Evolutionary conservation across 257 asterid species (phyloP), one percentile per base, ranked within the genome.

Genomic region (Nicotiana obtusifolia): DNA sequence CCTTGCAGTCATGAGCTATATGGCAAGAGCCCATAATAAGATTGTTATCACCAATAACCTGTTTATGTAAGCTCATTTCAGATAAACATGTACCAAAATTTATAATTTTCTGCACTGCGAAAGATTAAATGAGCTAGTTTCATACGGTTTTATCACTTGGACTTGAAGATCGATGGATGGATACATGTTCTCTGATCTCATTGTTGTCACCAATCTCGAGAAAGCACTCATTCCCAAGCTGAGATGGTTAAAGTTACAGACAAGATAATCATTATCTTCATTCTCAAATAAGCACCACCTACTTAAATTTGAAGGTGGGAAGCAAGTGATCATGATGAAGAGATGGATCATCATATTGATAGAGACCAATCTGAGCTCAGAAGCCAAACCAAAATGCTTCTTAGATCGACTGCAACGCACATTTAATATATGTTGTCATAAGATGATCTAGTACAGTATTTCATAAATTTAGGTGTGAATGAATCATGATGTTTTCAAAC

Each of bases 11-110:
- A 75, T 95, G 98, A 78, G 99, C 99, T 37, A 95, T 91, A 89
- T 95, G 98, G 84, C 98, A 95, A 77, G 95, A 92, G 81, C 99
- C 97, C 98, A 95, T 93, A 47, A 95, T 94, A 83, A 94, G 97
- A 89, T 95, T 95, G 89, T 84, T 88, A 84, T 90, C 88, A 10
- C 98, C 99, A 77, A 95, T 91, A 44, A 94, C 90, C 99, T 95
- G 92, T 80, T 82, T 68, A 86, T 53, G 71, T 69, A 77, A 53
- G 31, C 80, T 71, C 49, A 80, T 31, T 81, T 37, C 65, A 54
- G 26, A 81, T 13, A 81, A 20, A 30, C 19, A 49, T 22, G 80
- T 49, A 68, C 26, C 35, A 47, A 44, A 65, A 31, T 26, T 47
- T 41, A 15, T 54, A 2, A 49, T 68, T 64, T 76, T 76, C 78